These are phyloP conservation scores for Pelargonium cotyledonis DNA, from an alignment of 441 rosid genomes.

Conservation along the genomic window DNA sequence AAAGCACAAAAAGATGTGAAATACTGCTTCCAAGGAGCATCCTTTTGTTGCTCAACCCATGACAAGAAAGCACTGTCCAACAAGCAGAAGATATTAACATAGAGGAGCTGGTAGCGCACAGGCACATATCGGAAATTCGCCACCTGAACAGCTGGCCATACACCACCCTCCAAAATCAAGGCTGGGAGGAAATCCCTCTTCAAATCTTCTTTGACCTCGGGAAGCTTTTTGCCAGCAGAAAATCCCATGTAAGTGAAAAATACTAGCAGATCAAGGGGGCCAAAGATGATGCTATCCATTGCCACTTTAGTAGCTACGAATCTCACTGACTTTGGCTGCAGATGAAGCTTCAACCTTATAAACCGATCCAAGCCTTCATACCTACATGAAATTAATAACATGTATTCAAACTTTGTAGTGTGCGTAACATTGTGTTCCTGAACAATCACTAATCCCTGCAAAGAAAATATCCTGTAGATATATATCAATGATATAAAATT, in stretches of 20 bases:
- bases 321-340: conserved; percentile 56
- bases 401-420: no score
- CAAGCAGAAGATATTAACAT: conserved; percentile 85
- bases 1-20: conserved; percentile 45
- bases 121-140: conserved; percentile 83
- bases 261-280: conserved; percentile 72
- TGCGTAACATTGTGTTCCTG: no score
- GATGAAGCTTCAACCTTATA: conserved; percentile 56
- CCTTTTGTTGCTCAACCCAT: conserved; percentile 91
- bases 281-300: conserved; percentile 78
- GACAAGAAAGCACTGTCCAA: conserved; percentile 87
- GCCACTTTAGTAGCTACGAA: conserved; percentile 88
- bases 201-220: conserved; percentile 75
- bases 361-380: conserved; percentile 78
- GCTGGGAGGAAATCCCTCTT: conserved; percentile 96
- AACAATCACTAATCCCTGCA: no score
- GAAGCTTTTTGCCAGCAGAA: conserved; percentile 56
- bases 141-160: conserved; percentile 85
- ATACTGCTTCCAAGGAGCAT: conserved; percentile 94
- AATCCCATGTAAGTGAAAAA: conserved; percentile 95
- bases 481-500: no score
- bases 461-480: no score
- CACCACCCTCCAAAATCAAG: conserved; percentile 74
- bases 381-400: conserved; percentile 31
- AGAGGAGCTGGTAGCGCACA: conserved; percentile 89